Percentiles rank a stretch among this genome's conserved stretches.
Conservation (phyloP, 352 stramenopile species). For the Phytophthora palmivora region DNA sequence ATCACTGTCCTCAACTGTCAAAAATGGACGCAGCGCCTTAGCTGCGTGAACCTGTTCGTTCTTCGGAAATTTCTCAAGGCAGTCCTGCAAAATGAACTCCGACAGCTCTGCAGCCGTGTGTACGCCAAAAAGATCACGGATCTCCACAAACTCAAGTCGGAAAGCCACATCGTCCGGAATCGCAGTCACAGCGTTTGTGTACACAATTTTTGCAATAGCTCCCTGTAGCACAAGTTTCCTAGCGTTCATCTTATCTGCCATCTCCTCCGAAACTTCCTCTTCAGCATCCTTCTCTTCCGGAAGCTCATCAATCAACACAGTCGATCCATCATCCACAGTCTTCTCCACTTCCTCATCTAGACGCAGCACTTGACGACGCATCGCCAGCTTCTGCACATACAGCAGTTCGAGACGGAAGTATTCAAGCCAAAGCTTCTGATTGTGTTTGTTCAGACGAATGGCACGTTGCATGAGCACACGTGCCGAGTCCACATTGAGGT, state of each 20-base stretch:
- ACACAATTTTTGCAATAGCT: constrained; percentile 87
- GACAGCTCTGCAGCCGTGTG: constrained; percentile 69
- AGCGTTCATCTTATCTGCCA: constrained; percentile 64
- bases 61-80: constrained; percentile 59
- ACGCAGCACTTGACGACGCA: constrained; percentile 81
- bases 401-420: constrained; percentile 92
- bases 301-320: constrained; percentile 66
- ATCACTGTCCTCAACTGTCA: constrained; percentile 20
- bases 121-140: constrained; percentile 75
- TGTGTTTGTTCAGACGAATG: constrained; percentile 89
- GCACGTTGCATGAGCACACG: constrained; percentile 92
- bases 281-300: constrained; percentile 56
- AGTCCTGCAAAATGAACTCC: constrained; percentile 74
- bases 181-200: constrained; percentile 68
- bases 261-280: constrained; percentile 36
- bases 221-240: constrained; percentile 78
- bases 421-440: constrained; percentile 89
- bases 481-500: constrained; percentile 87
- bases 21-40: constrained; percentile 62
- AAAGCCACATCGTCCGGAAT: constrained; percentile 74
- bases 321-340: constrained; percentile 32
- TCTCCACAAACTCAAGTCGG: constrained; percentile 78
- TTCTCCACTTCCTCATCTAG: constrained; percentile 54
- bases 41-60: constrained; percentile 65
- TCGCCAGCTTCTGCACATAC: constrained; percentile 91